Conservation (phyloP, 495 filamentous ascomycete genomes). For the Talaromyces liani region DNA sequence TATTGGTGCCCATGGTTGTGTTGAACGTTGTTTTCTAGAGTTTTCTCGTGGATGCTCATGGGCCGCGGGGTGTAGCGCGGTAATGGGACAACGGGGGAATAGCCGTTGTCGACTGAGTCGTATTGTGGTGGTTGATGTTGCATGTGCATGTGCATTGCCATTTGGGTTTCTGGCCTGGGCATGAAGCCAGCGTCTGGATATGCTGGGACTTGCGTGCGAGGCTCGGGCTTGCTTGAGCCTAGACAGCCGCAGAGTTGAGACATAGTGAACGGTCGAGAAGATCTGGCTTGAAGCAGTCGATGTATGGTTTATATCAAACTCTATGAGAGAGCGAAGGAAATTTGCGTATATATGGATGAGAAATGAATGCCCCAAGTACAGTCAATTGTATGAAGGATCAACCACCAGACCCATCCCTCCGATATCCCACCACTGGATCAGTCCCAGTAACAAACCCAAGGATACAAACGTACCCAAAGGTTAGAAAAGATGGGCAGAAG, state of each 20-base stretch:
- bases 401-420: neutral
- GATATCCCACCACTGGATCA: neutral
- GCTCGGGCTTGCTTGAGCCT: neutral
- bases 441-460: neutral
- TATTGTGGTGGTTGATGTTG: conserved; percentile 6
- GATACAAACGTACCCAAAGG: neutral
- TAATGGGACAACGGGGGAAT: conserved; percentile 28
- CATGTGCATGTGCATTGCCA: neutral
- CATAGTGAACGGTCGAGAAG: neutral
- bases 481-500: neutral
- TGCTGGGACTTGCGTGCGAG: conserved; percentile 40
- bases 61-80: conserved; percentile 38
- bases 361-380: neutral
- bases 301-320: no score
- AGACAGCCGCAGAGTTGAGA: conserved; percentile 27
- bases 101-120: conserved; percentile 23
- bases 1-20: conserved; percentile 17
- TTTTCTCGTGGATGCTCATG: conserved; percentile 36
- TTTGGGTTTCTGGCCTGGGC: conserved; percentile 10
- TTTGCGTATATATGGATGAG: neutral
- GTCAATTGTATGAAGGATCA: neutral
- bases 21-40: conserved; percentile 20
- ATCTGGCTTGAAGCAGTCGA: neutral
- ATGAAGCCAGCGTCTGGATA: conserved; percentile 17
- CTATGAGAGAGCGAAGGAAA: no score